Conservation (phyloP, 208 protist species). For the Blastocrithidia nonstop region DNA sequence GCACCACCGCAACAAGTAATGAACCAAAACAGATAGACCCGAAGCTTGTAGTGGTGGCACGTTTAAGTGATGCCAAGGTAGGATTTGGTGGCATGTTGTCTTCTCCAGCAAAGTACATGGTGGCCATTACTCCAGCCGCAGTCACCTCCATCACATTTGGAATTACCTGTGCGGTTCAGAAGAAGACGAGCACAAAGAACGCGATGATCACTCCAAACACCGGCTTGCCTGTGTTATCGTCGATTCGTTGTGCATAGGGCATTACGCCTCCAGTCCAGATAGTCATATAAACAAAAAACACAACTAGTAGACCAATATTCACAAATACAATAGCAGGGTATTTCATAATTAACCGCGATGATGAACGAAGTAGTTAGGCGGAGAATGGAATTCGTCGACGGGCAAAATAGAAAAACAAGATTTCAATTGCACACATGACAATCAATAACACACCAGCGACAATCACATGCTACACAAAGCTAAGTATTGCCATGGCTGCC, state of each 20-base stretch:
- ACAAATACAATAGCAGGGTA: slow-evolving; percentile 47
- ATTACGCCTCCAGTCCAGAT: slow-evolving; percentile 33
- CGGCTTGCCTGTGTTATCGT: slow-evolving; percentile 8
- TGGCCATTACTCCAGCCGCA: slow-evolving; percentile 55
- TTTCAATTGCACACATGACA: slow-evolving; percentile 11
- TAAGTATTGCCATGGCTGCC: slow-evolving; percentile 12
- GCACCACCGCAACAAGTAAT: slow-evolving; percentile 75
- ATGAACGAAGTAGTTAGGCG: slow-evolving; percentile 32
- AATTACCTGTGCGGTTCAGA: slow-evolving; percentile 56
- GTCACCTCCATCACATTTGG: slow-evolving; percentile 77
- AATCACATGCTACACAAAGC: slow-evolving; percentile 12
- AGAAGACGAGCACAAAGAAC: slow-evolving; percentile 38
- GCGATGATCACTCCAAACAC: slow-evolving; percentile 21
- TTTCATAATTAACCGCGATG: slow-evolving; percentile 17
- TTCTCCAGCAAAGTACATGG: slow-evolving; percentile 80
- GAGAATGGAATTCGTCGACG: slow-evolving; percentile 66
- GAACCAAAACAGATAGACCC: slow-evolving; percentile 88
- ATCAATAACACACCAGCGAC: slow-evolving; percentile 23
- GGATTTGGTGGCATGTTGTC: slow-evolving; percentile 52
- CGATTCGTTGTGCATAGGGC: slow-evolving; percentile 17
- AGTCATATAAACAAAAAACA: slow-evolving; percentile 24
- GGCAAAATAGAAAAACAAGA: slow-evolving; percentile 41
- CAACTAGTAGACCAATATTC: slow-evolving; percentile 17
- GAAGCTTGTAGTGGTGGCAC: slow-evolving; percentile 70
- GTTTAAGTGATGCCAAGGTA: slow-evolving; percentile 47